A percentile compares a stretch with the other conserved stretches of the same genome.
Conservation (phyloP, 495 filamentous ascomycete genomes). For the Penicillium pulvis region DNA sequence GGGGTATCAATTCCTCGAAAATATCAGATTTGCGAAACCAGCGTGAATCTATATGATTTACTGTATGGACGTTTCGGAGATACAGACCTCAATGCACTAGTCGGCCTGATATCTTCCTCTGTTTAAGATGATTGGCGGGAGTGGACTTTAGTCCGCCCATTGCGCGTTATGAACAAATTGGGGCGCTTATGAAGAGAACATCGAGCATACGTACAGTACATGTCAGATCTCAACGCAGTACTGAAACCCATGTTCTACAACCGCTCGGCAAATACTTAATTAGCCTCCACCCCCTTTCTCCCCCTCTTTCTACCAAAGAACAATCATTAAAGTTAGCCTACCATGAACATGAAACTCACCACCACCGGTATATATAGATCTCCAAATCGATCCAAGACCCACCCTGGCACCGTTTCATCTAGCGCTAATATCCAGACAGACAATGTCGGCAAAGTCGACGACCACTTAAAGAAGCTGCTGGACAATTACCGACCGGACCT, state of each 20-base stretch:
- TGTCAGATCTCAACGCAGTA: background rate
- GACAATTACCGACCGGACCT: slow-evolving; percentile 36
- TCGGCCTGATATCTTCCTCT: background rate
- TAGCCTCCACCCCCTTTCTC: background rate
- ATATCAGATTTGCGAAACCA: background rate
- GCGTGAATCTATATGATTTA: background rate
- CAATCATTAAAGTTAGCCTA: background rate
- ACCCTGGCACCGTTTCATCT: background rate
- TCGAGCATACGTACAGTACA: background rate
- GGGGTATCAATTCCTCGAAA: background rate
- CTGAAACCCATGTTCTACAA: background rate
- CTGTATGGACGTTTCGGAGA: background rate
- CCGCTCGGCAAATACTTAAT: background rate
- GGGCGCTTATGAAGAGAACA: slow-evolving; percentile 2
- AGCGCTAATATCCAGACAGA: slow-evolving; percentile 7
- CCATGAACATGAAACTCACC: slow-evolving; percentile 2
- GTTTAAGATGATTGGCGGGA: background rate
- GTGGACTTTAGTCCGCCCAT: background rate
- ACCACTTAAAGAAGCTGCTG: background rate
- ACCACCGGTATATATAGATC: slow-evolving; percentile 1
- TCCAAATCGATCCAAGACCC: background rate
- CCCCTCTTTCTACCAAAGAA: background rate
- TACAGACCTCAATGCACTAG: background rate
- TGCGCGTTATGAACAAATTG: background rate
- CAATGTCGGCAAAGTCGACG: background rate